These are phyloP conservation scores for Solanum aculeatissimum DNA, from an alignment of 305 asterid species.

Conservation along the genomic window DNA sequence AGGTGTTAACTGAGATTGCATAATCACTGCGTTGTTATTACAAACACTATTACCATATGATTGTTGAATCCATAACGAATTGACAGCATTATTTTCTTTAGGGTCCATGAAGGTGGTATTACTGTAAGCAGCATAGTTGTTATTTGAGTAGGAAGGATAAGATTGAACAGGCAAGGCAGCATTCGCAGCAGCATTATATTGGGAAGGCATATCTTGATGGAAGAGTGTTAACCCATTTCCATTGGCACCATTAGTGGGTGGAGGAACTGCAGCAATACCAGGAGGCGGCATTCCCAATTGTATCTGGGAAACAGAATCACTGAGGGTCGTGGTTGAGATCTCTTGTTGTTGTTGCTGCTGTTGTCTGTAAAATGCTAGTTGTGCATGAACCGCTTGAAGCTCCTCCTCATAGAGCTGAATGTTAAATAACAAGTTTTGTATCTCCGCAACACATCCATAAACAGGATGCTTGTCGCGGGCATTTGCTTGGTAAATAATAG, in stretches of 20 bases:
- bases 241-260: not conserved
- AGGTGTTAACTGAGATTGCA: conserved; percentile 32
- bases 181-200: conserved; percentile 7
- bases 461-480: conserved; percentile 65
- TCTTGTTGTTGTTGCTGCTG: conserved; percentile 32
- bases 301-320: conserved; percentile 48
- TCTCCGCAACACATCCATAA: conserved; percentile 44
- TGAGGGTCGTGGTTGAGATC: conserved; percentile 11
- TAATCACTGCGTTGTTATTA: conserved; percentile 20
- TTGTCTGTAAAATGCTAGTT: conserved; percentile 40
- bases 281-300: conserved; percentile 60
- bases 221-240: conserved; percentile 20
- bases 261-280: not conserved
- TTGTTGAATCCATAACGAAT: conserved; percentile 46
- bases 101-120: conserved; percentile 22
- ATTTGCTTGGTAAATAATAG: conserved; percentile 60
- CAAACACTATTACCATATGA: conserved; percentile 19
- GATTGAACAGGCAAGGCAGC: conserved; percentile 15
- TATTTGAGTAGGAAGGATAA: conserved; percentile 16
- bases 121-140: conserved; percentile 12
- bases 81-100: conserved; percentile 36
- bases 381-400: conserved; percentile 48
- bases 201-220: conserved; percentile 22
- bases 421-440: conserved; percentile 33
- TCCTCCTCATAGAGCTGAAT: conserved; percentile 52